A percentile compares a stretch with the other conserved stretches of the same genome.
phyloP scores from a whole-genome alignment of 1,284 basidiomycete genomes.

The Cystobasidiaceae sp. region DNA sequence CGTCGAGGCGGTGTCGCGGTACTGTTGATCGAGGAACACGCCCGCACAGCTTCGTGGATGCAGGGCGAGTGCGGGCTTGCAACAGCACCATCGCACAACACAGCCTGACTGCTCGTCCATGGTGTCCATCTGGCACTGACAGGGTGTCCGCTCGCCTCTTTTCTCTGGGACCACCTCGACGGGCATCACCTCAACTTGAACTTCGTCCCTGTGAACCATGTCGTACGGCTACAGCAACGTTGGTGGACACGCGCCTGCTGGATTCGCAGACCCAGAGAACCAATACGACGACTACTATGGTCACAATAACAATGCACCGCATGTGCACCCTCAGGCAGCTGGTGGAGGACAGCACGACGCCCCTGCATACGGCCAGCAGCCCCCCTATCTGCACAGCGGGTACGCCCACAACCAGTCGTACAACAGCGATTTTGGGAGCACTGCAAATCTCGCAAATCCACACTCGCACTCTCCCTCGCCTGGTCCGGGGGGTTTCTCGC shows the following conservation, averaged over 20 bases:
- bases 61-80: not conserved
- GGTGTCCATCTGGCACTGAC: too few species aligned
- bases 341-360: too few species aligned
- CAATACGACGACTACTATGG: conserved; percentile 13
- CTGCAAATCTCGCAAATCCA: too few species aligned
- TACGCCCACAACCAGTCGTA: conserved; percentile 18
- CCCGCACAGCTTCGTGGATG: too few species aligned
- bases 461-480: not conserved
- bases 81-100: too few species aligned
- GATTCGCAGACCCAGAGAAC: not conserved
- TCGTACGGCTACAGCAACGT: conserved; percentile 4
- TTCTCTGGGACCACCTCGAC: not conserved
- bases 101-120: too few species aligned
- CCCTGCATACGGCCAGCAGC: too few species aligned
- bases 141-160: not conserved
- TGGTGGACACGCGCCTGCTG: not conserved
- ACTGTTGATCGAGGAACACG: too few species aligned
- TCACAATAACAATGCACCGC: too few species aligned
- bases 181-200: too few species aligned
- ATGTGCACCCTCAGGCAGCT: not conserved
- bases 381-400: conserved; percentile 12
- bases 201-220: not conserved
- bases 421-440: not conserved
- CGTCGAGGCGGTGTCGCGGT: too few species aligned
- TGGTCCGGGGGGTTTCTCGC: not conserved